Evolutionary conservation across 768 basidiomycete genomes (phyloP).

Genomic region (Nidularia sp.): DNA sequence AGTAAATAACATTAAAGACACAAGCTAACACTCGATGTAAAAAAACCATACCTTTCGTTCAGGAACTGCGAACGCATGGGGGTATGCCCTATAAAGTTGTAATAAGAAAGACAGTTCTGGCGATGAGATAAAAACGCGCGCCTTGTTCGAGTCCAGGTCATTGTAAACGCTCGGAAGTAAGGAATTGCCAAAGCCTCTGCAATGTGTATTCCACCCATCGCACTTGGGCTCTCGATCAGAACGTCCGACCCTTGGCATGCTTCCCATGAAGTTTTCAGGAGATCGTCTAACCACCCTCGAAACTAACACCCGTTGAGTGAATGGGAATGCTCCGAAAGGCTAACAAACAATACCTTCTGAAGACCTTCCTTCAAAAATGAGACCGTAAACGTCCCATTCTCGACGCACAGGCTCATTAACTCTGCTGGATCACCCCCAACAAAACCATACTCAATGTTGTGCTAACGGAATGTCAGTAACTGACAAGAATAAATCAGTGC

Average conservation of each 20-base stretch:
- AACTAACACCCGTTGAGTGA: conserved; percentile 48
- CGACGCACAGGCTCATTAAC: conserved; percentile 95
- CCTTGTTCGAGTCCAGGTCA: conserved; percentile 97
- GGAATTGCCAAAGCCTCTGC: conserved; percentile 92
- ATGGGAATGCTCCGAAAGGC: too few relatives aligned
- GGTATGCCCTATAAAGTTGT: conserved; percentile 66
- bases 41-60: conserved; percentile 69
- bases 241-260: conserved; percentile 95
- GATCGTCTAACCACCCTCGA: conserved; percentile 96
- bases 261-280: conserved; percentile 92
- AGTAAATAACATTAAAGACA: background rate
- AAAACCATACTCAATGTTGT: conserved; percentile 93
- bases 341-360: conserved; percentile 55
- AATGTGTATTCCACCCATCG: conserved; percentile 97
- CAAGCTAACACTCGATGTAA: background rate
- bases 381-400: conserved; percentile 97
- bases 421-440: conserved; percentile 98
- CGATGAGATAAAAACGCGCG: conserved; percentile 11
- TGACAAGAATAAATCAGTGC: conserved; percentile 1
- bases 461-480: conserved; percentile 34
- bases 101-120: conserved; percentile 4
- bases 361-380: conserved; percentile 91
- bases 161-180: conserved; percentile 94
- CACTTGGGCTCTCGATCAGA: conserved; percentile 91
- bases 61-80: conserved; percentile 97